These are phyloP conservation scores for Colletotrichum caudatum DNA, from an alignment of 2,329 filamentous ascomycete species.

Conservation along the genomic window DNA sequence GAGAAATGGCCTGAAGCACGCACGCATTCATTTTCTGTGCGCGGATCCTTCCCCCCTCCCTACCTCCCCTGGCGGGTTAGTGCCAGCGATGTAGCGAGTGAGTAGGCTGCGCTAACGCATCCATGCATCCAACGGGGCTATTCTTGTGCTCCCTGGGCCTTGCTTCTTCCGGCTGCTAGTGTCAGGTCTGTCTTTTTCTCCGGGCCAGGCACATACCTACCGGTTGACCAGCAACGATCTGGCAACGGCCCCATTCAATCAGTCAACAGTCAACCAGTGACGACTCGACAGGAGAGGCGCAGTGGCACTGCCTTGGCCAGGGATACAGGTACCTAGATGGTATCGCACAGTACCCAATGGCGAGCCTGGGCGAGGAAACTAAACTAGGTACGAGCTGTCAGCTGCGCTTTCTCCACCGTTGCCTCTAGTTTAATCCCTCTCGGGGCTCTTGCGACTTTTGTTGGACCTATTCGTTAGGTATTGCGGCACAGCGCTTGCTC, in stretches of 20 bases:
- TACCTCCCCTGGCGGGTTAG: not conserved
- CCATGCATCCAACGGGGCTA: constrained; percentile 19
- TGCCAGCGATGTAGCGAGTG: constrained; percentile 12
- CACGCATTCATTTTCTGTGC: constrained; percentile 1
- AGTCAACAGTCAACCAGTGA: constrained; percentile 1
- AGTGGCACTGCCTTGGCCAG: constrained; percentile 14
- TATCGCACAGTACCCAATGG: too few species aligned
- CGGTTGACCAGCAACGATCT: not conserved
- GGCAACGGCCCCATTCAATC: constrained; percentile 20
- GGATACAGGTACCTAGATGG: not conserved
- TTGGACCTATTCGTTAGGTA: not conserved
- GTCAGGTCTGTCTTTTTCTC: constrained; percentile 23
- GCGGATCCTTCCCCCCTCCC: not conserved
- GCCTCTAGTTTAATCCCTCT: constrained; percentile 26
- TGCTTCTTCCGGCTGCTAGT: constrained; percentile 25
- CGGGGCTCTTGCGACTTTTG: constrained; percentile 37
- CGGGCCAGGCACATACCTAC: constrained; percentile 6
- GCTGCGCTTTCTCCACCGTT: constrained; percentile 7
- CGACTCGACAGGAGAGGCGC: constrained; percentile 12
- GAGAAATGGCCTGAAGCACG: constrained; percentile 5
- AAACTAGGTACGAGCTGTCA: not conserved
- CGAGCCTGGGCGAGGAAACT: constrained; percentile 6
- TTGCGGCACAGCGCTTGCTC: constrained; percentile 9
- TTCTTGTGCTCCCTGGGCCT: constrained; percentile 16
- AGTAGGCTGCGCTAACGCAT: constrained; percentile 21